Evolutionary conservation across 2,329 filamentous ascomycete genomes (phyloP), one percentile per base, ranked within the genome.

Genomic region (Amauroascus verrucosus): DNA sequence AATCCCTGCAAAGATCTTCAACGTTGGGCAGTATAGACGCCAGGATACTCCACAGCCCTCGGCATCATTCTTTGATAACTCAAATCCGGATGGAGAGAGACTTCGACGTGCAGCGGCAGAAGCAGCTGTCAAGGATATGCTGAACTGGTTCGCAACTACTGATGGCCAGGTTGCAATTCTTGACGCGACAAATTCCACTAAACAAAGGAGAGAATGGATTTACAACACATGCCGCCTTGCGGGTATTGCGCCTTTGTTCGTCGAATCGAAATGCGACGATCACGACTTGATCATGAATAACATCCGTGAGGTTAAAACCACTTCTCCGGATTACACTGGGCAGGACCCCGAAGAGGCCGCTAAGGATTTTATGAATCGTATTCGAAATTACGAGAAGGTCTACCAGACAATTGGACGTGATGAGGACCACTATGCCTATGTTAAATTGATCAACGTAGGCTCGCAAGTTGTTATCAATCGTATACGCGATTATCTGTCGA

Each of bases 211-310:
- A 59, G 82, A 85, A 65, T 98, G 93, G 93, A 93, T 98, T 63
- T 78, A 88, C 61, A 84, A 96, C 57, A 78, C 80, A 46, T 93
- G 90, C 67, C 75, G 78, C 6, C 76, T 78, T 11, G 83, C 91
- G 59, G 83, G 83, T 52, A 84, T 97, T 56, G 89, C 96, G 66
- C 90, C 94, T 8, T 75, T 98, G 46, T 98, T 95, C 62, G 93
- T 98, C 46, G 93, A 98, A 75, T 95, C 88, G 62, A 94, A 93
- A 67, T 98, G 93, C 68, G 91, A 98, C 65, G 85, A 96, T 61
- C 90, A 97, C 68, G 85, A 91, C 43, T 75, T 97, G 60, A 95
- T 98, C 73, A 95, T 96, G 89, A 87, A 84, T 75, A 98, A 98
- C 70, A 96, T 98, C 60, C 82, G 90, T 60, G 90, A 96, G 66